Percentiles rank a stretch among this genome's conserved stretches.
Conservation (phyloP, 192 early-diverging fungal species). For the Coemansia sp. region DNA sequence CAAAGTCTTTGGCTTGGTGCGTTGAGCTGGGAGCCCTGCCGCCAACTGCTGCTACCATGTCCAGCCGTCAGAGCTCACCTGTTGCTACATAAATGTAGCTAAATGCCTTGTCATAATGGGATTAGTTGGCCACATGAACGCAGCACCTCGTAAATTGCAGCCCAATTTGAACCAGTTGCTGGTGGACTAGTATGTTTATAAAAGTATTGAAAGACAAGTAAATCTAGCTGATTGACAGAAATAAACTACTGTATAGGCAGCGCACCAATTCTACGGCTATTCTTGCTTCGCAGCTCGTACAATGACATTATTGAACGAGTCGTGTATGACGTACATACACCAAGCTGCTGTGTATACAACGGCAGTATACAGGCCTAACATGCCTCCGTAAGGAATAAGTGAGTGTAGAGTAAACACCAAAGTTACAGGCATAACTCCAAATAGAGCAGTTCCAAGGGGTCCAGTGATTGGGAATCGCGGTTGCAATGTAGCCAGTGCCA, state of each 20-base stretch:
- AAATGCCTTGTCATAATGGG: no score
- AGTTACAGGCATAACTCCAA: neutral
- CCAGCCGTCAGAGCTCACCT: no score
- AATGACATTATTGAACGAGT: neutral
- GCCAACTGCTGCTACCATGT: no score
- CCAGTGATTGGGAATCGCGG: neutral
- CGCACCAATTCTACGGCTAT: neutral
- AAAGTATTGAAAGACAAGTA: neutral
- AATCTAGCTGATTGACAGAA: neutral
- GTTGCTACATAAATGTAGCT: no score
- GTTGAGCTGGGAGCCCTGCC: no score
- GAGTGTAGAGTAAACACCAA: neutral
- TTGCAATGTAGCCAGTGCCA: neutral
- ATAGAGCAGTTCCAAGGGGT: neutral
- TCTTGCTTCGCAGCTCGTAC: neutral
- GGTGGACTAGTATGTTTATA: neutral
- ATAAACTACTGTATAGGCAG: neutral
- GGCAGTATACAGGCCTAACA: neutral
- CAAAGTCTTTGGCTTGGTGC: no score
- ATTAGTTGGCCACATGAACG: no score
- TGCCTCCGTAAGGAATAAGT: neutral
- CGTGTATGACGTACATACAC: neutral
- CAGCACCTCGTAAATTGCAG: no score
- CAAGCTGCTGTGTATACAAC: neutral
- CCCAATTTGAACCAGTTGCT: neutral